Base-by-base conservation (phyloP, 148 eudicot genomes). In the Nepenthes gracilis region DNA sequence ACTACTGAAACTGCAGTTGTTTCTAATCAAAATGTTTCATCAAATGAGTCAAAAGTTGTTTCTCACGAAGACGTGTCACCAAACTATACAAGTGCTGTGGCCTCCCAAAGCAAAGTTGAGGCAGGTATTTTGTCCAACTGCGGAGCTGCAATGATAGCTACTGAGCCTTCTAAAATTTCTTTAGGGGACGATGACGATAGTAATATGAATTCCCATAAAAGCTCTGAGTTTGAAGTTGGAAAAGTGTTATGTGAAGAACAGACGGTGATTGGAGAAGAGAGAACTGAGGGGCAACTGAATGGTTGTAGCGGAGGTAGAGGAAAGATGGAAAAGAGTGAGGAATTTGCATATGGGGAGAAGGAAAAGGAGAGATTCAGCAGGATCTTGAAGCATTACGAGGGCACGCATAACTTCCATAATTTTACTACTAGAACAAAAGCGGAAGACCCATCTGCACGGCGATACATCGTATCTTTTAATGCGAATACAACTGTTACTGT, bases 341-440 rank as follows among this genome's bases (percentile, higher is more conserved):
- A 69, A 33, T 88, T 88, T 40, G 57, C 72, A 66, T 92, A 88
- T 66, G 85, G 82, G 9, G 94, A 84, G 56, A 70, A 72, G 69
- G 94, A 70, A 70, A 85, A 51, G 55, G 88, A 82, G 47, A 80
- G 86, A 72, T 84, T 92, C 55, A 85, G 79, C 65, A 74, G 82
- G 50, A 85, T 92, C 36, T 74, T 92, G 50, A 82, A 86, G 70
- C 60, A 53, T 40, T 92, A 84, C 35, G 88, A 75, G 74, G 98
- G 98, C 36, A 92, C 94, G 1, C 96, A 83, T 53, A 92, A 92
- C 64, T 92, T 92, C 69, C 98, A 92, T 52, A 92, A 92, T 59
- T 88, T 88, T 61, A 92, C 98, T 1, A 92, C 94, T 5, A 74
- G 96, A 63, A 92, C 77, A 2, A 92, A 82, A 80, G 82, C 98